A percentile compares a stretch with the other conserved stretches of the same genome.
These are phyloP conservation scores for Xylaria sp. DNA, from an alignment of 2,329 filamentous ascomycete species.

Conservation along the genomic window DNA sequence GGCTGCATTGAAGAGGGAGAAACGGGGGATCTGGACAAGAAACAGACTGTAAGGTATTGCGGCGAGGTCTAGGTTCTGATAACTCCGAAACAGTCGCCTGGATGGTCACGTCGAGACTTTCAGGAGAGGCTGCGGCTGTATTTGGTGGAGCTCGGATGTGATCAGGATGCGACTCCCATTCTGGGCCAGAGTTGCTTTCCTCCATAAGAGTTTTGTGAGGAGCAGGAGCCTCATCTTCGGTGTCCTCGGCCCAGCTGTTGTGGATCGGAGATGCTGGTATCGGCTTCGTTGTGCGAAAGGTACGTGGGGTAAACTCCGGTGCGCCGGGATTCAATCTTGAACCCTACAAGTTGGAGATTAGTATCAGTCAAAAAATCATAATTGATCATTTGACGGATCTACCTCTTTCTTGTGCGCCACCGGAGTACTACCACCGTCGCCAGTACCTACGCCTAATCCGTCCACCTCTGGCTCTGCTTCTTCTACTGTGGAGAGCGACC, in stretches of 20 bases:
- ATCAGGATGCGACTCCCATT: conserved; percentile 25
- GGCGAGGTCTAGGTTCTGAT: conserved; percentile 41
- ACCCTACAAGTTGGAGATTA: conserved; percentile 59
- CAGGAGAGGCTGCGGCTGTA: conserved; percentile 35
- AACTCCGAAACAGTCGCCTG: conserved; percentile 27
- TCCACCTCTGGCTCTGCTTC: conserved; percentile 41
- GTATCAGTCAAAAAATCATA: conserved; percentile 57
- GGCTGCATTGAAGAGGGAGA: conserved; percentile 41
- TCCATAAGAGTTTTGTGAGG: conserved; percentile 17
- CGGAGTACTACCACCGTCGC: conserved; percentile 49
- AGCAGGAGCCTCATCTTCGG: conserved; percentile 40
- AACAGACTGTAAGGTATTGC: conserved; percentile 47
- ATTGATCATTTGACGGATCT: conserved; percentile 56
- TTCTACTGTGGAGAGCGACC: conserved; percentile 25
- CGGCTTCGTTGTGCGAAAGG: conserved; percentile 41
- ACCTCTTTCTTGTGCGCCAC: conserved; percentile 62
- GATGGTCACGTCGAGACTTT: conserved; percentile 27
- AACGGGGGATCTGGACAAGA: conserved; percentile 44
- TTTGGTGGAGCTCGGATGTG: conserved; percentile 36
- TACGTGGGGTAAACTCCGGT: conserved; percentile 65
- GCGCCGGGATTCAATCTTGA: conserved; percentile 67
- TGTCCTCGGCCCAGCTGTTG: conserved; percentile 49
- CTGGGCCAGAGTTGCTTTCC: conserved; percentile 38
- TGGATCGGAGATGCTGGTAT: conserved; percentile 38
- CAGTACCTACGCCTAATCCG: conserved; percentile 32